Evolutionary conservation across 2,329 filamentous ascomycete genomes (phyloP), one percentile per base, ranked within the genome.

Genomic region (Lachnellula arida): DNA sequence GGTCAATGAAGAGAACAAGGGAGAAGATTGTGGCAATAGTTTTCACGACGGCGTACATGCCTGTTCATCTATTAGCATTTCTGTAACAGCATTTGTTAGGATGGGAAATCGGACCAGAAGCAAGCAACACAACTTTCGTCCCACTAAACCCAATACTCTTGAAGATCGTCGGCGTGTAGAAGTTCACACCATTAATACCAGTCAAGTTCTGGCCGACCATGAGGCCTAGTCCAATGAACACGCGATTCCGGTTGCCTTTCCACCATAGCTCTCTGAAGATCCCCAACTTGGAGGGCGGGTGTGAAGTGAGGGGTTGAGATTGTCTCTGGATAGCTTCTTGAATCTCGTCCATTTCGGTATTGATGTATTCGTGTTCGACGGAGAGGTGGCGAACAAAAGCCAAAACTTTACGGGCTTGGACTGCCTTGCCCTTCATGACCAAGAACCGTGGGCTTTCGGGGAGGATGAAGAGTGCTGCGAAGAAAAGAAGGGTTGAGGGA

Each of bases 151-250:
- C 82, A 46, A 86, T 81, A 5, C 76, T 79, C 59, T 77, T 79
- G 76, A 91, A 89, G 9, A 90, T 81, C 0, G 81, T 86, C 0
- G 87, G 86, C 1, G 76, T 79, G 71, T 87, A 89, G 73, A 90
- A 91, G 75, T 90, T 91, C 74, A 89, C 86, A 19, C 87, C 87
- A 63, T 91, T 91, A 74, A 91, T 91, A 2, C 88, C 88, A 3
- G 75, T 79, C 49, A 85, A 85, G 64, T 93, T 93, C 71, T 93
- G 89, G 79, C 85, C 91, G 52, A 92, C 75, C 76, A 92, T 92
- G 19, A 93, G 77, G 65, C 88, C 81, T 54, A 81, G 81, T 47
- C 88, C 88, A 11, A 92, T 78, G 69, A 89, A 81, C 72, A 93
- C 85, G 43, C 88, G 82, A 19, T 42, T 42, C 14, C 39, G 39